These are phyloP conservation scores for Microsporum canis DNA, from an alignment of 2,329 filamentous ascomycete species.

Conservation along the genomic window DNA sequence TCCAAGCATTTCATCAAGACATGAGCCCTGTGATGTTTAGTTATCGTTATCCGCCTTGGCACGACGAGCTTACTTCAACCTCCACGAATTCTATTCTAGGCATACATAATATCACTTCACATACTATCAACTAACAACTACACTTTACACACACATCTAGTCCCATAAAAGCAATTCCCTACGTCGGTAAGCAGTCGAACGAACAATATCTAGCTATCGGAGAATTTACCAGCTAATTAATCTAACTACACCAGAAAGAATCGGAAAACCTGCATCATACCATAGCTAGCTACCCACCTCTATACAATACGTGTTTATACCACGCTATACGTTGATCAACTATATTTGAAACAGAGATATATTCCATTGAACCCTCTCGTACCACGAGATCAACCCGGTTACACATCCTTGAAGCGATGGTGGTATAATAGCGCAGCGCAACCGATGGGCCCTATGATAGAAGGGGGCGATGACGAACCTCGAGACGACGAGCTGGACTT, in stretches of 20 bases:
- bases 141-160: neutral
- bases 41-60: neutral
- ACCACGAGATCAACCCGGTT: neutral
- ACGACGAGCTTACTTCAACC: neutral
- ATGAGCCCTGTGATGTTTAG: too few species aligned
- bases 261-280: neutral
- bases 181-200: neutral
- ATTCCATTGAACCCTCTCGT: neutral
- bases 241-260: neutral
- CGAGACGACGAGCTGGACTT: constrained; percentile 40
- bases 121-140: neutral
- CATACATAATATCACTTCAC: neutral
- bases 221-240: neutral
- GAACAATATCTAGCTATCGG: neutral
- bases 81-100: neutral
- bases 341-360: too few species aligned
- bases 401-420: constrained; percentile 39
- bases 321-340: neutral
- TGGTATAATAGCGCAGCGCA: constrained; percentile 35
- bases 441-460: constrained; percentile 60
- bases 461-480: constrained; percentile 51
- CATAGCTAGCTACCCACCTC: neutral
- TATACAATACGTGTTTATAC: neutral
- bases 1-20: too few species aligned
- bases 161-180: neutral